These are phyloP conservation scores for Ophiostoma himal-ulmi DNA, from an alignment of 2,329 filamentous ascomycete genomes.

Conservation along the genomic window DNA sequence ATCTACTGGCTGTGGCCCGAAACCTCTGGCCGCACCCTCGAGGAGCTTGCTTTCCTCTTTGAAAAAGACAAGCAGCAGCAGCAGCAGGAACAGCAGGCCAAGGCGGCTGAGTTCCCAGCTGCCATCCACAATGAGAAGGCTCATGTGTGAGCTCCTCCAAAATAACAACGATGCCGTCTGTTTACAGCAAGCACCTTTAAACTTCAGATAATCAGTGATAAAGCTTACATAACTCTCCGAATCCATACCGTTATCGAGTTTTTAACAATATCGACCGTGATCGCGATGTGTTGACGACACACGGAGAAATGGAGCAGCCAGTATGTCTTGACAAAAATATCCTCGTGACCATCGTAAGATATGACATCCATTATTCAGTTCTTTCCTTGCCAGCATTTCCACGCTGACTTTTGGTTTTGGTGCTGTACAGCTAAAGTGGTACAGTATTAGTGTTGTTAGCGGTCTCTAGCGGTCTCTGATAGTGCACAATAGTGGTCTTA, in stretches of 20 bases:
- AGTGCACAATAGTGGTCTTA: not conserved
- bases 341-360: too few relatives aligned
- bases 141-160: not conserved
- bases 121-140: not conserved
- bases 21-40: conserved; percentile 30
- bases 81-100: conserved; percentile 12
- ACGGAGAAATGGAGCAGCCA: too few relatives aligned
- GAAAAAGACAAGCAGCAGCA: conserved; percentile 19
- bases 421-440: not conserved
- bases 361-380: too few relatives aligned
- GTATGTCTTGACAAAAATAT: too few relatives aligned
- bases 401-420: not conserved
- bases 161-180: not conserved
- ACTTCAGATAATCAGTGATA: not conserved
- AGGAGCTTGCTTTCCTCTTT: conserved; percentile 30
- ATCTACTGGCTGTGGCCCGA: conserved; percentile 34
- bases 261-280: too few relatives aligned
- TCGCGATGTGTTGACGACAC: too few relatives aligned
- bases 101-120: not conserved
- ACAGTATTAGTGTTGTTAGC: not conserved
- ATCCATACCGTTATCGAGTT: too few relatives aligned
- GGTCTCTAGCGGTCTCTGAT: not conserved
- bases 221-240: too few relatives aligned
- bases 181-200: not conserved
- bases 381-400: not conserved